These are phyloP conservation scores for Hypoxylon fuscum DNA, from an alignment of 495 filamentous ascomycete genomes.

Conservation along the genomic window DNA sequence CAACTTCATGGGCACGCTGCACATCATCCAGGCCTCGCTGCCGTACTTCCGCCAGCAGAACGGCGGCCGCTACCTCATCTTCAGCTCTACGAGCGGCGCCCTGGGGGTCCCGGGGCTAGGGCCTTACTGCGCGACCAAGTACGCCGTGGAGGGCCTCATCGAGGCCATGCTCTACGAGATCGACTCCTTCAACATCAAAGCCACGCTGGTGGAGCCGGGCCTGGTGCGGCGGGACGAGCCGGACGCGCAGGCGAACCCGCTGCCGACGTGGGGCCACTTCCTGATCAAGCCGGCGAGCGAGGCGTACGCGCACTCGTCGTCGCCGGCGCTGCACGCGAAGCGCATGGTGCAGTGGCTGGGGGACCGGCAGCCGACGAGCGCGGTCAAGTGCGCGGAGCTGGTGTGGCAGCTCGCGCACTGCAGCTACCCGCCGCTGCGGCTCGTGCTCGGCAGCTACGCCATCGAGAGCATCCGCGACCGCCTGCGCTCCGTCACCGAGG, in stretches of 20 bases:
- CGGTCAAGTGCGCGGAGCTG: slow-evolving; percentile 92
- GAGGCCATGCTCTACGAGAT: slow-evolving; percentile 96
- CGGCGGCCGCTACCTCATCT: slow-evolving; percentile 87
- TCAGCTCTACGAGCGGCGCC: slow-evolving; percentile 88
- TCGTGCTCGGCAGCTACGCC: slow-evolving; percentile 90
- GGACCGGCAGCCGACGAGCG: slow-evolving; percentile 89
- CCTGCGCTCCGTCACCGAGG: slow-evolving; percentile 88
- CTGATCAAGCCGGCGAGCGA: slow-evolving; percentile 84
- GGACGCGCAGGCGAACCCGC: slow-evolving; percentile 58
- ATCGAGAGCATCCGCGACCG: slow-evolving; percentile 95
- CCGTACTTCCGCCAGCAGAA: slow-evolving; percentile 84
- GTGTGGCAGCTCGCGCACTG: slow-evolving; percentile 98
- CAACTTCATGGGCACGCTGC: slow-evolving; percentile 92
- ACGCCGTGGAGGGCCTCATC: slow-evolving; percentile 92
- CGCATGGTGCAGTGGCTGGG: slow-evolving; percentile 96
- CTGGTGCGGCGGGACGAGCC: slow-evolving; percentile 81
- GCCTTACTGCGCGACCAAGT: slow-evolving; percentile 95
- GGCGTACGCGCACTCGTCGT: slow-evolving; percentile 77
- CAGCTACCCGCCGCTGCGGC: slow-evolving; percentile 82
- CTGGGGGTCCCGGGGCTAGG: slow-evolving; percentile 91
- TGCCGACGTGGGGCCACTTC: slow-evolving; percentile 90
- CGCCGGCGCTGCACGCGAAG: slow-evolving; percentile 87
- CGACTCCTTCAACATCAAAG: slow-evolving; percentile 89
- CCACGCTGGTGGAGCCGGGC: slow-evolving; percentile 90
- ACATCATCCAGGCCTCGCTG: slow-evolving; percentile 90